phyloP scores from a whole-genome alignment of 176 grass and related monocot species.

The Bothriochloa decipiens region DNA sequence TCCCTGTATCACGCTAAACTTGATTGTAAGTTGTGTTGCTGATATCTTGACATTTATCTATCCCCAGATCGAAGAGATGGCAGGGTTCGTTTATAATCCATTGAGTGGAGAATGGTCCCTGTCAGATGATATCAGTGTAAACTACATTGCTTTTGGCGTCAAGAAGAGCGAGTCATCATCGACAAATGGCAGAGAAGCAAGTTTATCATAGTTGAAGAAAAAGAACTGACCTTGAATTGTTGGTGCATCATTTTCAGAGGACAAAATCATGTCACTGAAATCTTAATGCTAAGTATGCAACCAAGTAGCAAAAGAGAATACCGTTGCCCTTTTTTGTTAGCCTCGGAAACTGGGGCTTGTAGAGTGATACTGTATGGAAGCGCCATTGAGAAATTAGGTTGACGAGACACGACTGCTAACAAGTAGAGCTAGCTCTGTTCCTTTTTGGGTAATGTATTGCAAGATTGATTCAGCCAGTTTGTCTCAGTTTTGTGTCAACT shows the following conservation, averaged over 20 bases:
- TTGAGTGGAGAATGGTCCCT: constrained; percentile 72
- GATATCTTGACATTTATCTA: constrained; percentile 33
- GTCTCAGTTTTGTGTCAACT: neutral
- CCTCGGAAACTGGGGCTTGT: neutral
- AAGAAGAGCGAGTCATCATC: constrained; percentile 49
- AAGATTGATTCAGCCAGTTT: neutral
- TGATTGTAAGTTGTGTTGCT: constrained; percentile 8
- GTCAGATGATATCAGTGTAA: constrained; percentile 87
- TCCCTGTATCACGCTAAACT: neutral
- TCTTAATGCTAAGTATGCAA: neutral
- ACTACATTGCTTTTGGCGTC: constrained; percentile 80
- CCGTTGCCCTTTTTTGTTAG: neutral
- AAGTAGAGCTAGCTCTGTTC: neutral
- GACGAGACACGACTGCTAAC: neutral
- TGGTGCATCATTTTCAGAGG: too few relatives aligned
- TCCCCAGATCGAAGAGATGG: constrained; percentile 89
- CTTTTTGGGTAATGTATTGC: neutral
- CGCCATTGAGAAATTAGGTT: neutral
- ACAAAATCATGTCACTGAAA: neutral
- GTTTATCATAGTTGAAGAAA: neutral
- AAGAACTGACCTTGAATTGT: neutral
- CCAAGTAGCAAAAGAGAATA: neutral
- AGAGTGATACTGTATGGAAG: neutral
- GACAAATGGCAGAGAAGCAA: neutral
- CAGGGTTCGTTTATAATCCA: constrained; percentile 84